These are phyloP conservation scores for Sugiyamaella chiloensis DNA, from an alignment of 805 yeast species.

Conservation along the genomic window DNA sequence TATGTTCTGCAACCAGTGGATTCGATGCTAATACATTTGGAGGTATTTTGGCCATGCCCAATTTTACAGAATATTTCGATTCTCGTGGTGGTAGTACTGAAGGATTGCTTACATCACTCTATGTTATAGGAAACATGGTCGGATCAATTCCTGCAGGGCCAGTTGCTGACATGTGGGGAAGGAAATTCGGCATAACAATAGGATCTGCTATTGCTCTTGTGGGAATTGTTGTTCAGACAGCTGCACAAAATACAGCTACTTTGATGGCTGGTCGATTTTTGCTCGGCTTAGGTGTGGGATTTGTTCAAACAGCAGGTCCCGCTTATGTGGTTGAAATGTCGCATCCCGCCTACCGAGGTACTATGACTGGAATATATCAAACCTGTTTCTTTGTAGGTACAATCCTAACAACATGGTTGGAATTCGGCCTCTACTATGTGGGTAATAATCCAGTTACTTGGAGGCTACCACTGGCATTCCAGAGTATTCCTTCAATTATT, in stretches of 20 bases:
- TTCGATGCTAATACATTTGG: conserved; percentile 16
- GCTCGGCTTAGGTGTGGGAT: conserved; percentile 21
- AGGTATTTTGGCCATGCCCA: conserved; percentile 11
- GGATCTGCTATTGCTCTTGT: conserved; percentile 11
- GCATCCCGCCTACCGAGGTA: conserved; percentile 21
- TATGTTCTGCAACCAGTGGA: conserved; percentile 15
- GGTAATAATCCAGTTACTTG: conserved; percentile 13
- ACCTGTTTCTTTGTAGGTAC: conserved; percentile 16
- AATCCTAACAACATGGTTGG: conserved; percentile 15
- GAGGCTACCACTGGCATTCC: conserved; percentile 20
- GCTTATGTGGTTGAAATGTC: conserved; percentile 21
- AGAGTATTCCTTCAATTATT: conserved; percentile 13
- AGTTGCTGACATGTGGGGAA: conserved; percentile 12
- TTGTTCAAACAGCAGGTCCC: conserved; percentile 19
- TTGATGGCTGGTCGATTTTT: conserved; percentile 22
- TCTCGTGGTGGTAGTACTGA: conserved; percentile 14
- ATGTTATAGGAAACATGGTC: conserved; percentile 9
- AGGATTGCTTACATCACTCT: conserved; percentile 7
- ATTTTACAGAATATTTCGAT: conserved; percentile 13
- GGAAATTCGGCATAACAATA: conserved; percentile 8
- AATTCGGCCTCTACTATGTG: conserved; percentile 11
- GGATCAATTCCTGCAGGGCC: conserved; percentile 12
- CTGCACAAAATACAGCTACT: conserved; percentile 4
- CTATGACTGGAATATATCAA: conserved; percentile 15
- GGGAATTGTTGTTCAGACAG: conserved; percentile 10